Percentiles rank a stretch among this genome's conserved stretches.
phyloP scores from a whole-genome alignment of 2,329 filamentous ascomycete species.

The Diaporthe vexans region DNA sequence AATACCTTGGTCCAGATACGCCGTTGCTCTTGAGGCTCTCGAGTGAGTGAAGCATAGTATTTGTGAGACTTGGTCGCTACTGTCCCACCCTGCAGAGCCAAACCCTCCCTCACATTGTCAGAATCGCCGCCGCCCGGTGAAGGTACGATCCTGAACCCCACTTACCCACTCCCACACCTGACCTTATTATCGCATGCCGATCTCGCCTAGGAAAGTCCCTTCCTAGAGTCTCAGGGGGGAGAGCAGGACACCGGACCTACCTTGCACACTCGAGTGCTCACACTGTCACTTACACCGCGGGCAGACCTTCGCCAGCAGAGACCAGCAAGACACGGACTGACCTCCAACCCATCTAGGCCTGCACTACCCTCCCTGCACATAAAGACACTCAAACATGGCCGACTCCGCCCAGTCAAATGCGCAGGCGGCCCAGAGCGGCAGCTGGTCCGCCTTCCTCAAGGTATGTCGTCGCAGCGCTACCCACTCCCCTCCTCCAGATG shows the following conservation, averaged over 20 bases:
- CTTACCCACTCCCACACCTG: conserved; percentile 36
- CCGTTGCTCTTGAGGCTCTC: not conserved
- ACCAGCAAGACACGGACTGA: not conserved
- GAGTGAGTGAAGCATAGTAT: not conserved
- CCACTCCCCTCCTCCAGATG: not conserved
- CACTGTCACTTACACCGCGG: conserved; percentile 3
- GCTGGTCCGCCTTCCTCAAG: conserved; percentile 68
- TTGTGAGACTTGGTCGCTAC: not conserved
- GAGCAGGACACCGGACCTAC: not conserved
- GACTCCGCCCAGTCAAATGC: conserved; percentile 46
- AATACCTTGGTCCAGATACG: not conserved
- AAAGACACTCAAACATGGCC: conserved; percentile 35
- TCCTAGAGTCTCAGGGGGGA: conserved; percentile 24
- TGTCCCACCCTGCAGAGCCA: conserved; percentile 13
- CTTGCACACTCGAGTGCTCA: conserved; percentile 7
- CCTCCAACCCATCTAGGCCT: not conserved
- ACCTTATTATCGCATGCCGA: conserved; percentile 35
- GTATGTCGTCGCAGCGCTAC: conserved; percentile 50
- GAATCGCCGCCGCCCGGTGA: conserved; percentile 7
- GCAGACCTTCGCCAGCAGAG: conserved; percentile 20
- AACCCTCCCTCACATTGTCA: not conserved
- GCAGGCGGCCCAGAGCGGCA: conserved; percentile 57
- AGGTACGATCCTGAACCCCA: conserved; percentile 41
- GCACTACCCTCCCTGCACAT: not conserved
- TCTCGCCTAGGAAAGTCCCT: conserved; percentile 37